Evolutionary conservation across 176 grass and related monocot species (phyloP).

Genomic region (Ensete glaucum): DNA sequence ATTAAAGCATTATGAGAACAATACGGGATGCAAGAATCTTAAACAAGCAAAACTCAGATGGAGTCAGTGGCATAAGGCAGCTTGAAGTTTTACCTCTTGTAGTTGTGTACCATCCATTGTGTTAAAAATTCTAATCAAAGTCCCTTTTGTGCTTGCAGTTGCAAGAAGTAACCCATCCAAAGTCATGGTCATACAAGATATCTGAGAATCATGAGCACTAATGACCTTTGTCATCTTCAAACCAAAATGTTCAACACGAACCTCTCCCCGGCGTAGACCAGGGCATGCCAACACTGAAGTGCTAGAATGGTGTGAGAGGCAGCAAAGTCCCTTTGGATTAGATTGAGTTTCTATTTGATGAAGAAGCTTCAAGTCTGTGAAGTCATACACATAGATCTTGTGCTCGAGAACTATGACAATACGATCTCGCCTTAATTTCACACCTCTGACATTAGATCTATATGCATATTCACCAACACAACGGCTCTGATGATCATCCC

Average conservation of each 20-base stretch:
- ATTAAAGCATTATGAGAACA: neutral
- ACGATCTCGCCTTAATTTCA: constrained; percentile 50
- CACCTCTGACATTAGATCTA: constrained; percentile 55
- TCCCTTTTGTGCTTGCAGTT: constrained; percentile 83
- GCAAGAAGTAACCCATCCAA: constrained; percentile 82
- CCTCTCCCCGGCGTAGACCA: constrained; percentile 54
- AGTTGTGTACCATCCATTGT: constrained; percentile 80
- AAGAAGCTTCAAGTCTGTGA: constrained; percentile 68
- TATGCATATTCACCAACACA: constrained; percentile 83
- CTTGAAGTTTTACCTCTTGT: constrained; percentile 60
- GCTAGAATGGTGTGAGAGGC: constrained; percentile 73
- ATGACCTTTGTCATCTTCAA: constrained; percentile 79
- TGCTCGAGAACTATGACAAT: constrained; percentile 89
- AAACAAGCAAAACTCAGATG: neutral
- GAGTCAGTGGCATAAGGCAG: neutral
- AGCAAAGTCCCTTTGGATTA: constrained; percentile 74
- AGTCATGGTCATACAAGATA: constrained; percentile 80
- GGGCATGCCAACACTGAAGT: constrained; percentile 86
- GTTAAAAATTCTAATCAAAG: constrained; percentile 94
- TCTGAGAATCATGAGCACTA: constrained; percentile 76
- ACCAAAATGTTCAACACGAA: constrained; percentile 85
- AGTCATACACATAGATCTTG: constrained; percentile 82
- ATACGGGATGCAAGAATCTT: neutral
- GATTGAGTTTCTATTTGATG: constrained; percentile 86
- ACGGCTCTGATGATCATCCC: constrained; percentile 84